Evolutionary conservation across 345 rosid genomes (phyloP).

Genomic region (Brassica rapa): DNA sequence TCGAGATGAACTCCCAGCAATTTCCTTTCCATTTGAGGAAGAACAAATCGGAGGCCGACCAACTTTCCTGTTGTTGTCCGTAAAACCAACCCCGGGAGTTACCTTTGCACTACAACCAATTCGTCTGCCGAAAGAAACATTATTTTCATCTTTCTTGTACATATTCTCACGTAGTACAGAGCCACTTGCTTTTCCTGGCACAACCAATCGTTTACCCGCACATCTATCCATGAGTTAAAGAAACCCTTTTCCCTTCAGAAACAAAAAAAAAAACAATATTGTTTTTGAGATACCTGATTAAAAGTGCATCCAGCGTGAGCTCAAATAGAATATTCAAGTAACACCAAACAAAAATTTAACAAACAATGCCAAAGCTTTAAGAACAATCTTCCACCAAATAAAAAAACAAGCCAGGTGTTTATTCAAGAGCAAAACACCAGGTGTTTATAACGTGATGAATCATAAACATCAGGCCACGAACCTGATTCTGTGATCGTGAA

Average conservation of each 20-base stretch:
- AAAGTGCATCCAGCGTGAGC: neutral
- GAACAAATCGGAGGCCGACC: slow-evolving; percentile 10
- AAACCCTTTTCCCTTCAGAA: neutral
- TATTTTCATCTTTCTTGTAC: slow-evolving; percentile 51
- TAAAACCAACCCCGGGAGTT: slow-evolving; percentile 41
- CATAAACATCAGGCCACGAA: slow-evolving; percentile 20
- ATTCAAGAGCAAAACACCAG: slow-evolving; percentile 1
- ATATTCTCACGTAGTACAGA: slow-evolving; percentile 58
- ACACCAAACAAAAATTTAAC: slow-evolving; percentile 4
- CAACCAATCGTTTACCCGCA: slow-evolving; percentile 56
- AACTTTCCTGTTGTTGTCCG: slow-evolving; percentile 47
- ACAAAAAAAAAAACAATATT: neutral
- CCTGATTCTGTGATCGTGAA: slow-evolving; percentile 18
- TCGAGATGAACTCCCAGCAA: slow-evolving; percentile 68
- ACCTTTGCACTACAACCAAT: slow-evolving; percentile 41
- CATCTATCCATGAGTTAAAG: slow-evolving; percentile 65
- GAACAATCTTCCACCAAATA: neutral
- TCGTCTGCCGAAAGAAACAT: too few species aligned
- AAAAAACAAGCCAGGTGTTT: neutral
- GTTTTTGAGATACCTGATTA: neutral
- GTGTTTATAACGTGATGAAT: neutral
- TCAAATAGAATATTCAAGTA: slow-evolving; percentile 8
- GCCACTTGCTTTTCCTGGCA: slow-evolving; percentile 55
- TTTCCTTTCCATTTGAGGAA: slow-evolving; percentile 65
- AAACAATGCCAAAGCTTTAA: neutral